Base-by-base conservation (phyloP, 352 stramenopile species). In the Pythium scleroteichum region DNA sequence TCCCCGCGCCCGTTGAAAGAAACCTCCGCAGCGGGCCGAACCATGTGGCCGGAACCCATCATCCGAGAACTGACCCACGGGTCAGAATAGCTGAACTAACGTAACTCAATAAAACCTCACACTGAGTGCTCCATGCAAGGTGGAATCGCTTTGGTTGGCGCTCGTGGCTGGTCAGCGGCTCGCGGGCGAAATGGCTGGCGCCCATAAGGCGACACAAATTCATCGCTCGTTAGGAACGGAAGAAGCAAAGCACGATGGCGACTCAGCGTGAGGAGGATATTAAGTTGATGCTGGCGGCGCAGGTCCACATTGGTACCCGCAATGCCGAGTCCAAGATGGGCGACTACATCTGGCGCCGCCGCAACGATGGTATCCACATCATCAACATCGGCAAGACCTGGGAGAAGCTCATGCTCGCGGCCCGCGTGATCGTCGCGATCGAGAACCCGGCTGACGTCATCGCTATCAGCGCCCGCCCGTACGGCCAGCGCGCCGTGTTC, bases 301-400 rank as follows among this genome's bases (percentile, higher is more conserved):
- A 98, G 87, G 96, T 99, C 64, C 98, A 99, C 88, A 99, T 99
- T 77, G 98, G 98, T 72, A 99, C 97, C 69, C 95, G 91, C 76
- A 99, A 99, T 93, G 97, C 92, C 62, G 97, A 99, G 77, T 93
- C 86, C 72, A 94, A 97, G 78, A 99, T 99, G 98, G 82, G 85
- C 44, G 96, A 99, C 57, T 99, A 99, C 96, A 99, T 99, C 84
- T 99, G 97, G 96, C 95, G 96, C 69, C 96, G 98, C 68, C 95
- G 96, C 62, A 98, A 98, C 75, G 97, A 99, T 76, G 97, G 90
- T 62, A 97, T 99, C 69, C 95, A 99, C 92, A 99, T 99, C 81
- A 97, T 99, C 71, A 99, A 99, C 94, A 92, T 99, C 55, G 95
- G 94, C 73, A 98, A 99, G 90, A 99, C 98, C 52, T 99, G 96